These are phyloP conservation scores for Silene uniflora DNA, from an alignment of 148 eudicot species.

Conservation along the genomic window DNA sequence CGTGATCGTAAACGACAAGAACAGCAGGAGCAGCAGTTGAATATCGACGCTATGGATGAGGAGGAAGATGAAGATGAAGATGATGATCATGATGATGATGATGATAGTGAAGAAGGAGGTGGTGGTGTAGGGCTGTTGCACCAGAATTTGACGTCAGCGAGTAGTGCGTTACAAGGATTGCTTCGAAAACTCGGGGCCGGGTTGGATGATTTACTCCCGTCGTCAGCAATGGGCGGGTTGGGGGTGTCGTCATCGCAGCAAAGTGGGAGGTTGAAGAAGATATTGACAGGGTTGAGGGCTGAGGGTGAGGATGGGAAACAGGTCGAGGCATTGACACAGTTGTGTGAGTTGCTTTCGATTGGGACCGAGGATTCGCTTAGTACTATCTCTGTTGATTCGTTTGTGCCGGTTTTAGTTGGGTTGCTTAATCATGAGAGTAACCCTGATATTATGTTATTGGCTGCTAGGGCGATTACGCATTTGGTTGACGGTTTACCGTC, in stretches of 20 bases:
- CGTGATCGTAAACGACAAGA: constrained; percentile 14
- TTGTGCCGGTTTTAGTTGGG: constrained; percentile 90
- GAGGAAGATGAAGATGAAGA: constrained; percentile 31
- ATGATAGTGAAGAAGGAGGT: constrained; percentile 58
- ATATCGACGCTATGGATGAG: constrained; percentile 39
- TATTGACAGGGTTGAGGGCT: constrained; percentile 77
- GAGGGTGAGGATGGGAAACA: constrained; percentile 97
- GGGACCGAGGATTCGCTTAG: constrained; percentile 93
- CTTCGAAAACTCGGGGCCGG: constrained; percentile 91
- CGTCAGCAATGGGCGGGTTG: constrained; percentile 59
- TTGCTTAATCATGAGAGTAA: constrained; percentile 88
- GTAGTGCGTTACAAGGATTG: constrained; percentile 94
- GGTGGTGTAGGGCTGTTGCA: constrained; percentile 76
- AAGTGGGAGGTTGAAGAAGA: constrained; percentile 83
- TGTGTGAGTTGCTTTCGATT: constrained; percentile 86
- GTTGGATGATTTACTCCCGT: constrained; percentile 84
- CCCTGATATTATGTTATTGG: constrained; percentile 94
- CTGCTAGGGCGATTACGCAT: constrained; percentile 90
- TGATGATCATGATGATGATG: constrained; percentile 28
- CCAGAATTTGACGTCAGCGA: constrained; percentile 85
- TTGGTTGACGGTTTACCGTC: constrained; percentile 93
- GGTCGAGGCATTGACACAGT: constrained; percentile 90
- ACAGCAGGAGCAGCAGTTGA: constrained; percentile 42
- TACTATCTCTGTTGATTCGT: constrained; percentile 83
- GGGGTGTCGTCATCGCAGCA: constrained; percentile 70